Evolutionary conservation across 2,329 filamentous ascomycete species (phyloP).

Genomic region (Aspergillus glaucus): DNA sequence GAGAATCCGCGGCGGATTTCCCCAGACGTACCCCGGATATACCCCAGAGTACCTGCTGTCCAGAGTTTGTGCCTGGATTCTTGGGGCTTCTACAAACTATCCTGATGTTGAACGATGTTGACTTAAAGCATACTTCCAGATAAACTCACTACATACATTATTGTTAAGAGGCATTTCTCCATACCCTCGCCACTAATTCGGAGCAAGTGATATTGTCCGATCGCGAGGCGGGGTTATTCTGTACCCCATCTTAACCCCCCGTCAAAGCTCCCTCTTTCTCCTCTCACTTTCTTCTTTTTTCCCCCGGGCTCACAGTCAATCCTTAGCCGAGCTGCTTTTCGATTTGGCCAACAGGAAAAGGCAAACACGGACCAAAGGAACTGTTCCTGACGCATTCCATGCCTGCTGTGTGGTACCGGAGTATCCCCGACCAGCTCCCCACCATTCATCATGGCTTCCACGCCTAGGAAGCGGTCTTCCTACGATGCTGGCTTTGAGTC

Average conservation of each 20-base stretch:
- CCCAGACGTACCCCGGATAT: no score
- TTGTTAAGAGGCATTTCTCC: no score
- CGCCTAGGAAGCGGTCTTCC: constrained; percentile 32
- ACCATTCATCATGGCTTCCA: constrained; percentile 14
- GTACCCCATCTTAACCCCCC: no score
- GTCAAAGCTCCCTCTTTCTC: background rate
- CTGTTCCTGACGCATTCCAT: constrained; percentile 4
- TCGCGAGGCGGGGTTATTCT: no score
- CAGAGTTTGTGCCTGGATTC: background rate
- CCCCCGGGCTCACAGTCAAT: background rate
- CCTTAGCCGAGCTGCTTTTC: no score
- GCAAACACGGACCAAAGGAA: background rate
- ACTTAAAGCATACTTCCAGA: no score
- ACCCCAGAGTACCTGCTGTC: background rate
- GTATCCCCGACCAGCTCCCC: constrained; percentile 15
- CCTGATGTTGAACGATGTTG: no score
- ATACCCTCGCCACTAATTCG: no score
- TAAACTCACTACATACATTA: no score
- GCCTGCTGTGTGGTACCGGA: constrained; percentile 17
- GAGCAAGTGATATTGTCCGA: no score
- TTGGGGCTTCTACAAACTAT: background rate
- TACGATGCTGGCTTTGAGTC: constrained; percentile 29
- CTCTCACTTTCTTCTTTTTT: background rate
- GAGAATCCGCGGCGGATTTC: no score
- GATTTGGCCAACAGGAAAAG: background rate